Conservation (phyloP, 169 alveolate genomes). For the Cryptosporidium felis region DNA sequence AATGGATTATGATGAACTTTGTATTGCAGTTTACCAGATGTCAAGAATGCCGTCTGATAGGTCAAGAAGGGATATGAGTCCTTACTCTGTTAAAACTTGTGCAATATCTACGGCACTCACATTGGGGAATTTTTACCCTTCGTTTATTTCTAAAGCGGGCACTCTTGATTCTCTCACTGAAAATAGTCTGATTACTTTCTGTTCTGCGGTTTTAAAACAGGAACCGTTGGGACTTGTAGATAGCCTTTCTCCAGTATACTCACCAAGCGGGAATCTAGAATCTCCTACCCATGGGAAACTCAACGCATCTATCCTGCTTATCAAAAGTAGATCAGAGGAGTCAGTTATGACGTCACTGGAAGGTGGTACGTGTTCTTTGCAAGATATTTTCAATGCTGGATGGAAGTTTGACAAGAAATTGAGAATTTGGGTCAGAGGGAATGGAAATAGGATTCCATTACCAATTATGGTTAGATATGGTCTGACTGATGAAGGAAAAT, state of each 20-base stretch:
- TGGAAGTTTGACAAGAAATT: conserved; percentile 59
- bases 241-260: conserved; percentile 32
- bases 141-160: conserved; percentile 20
- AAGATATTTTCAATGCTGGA: conserved; percentile 54
- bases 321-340: conserved; percentile 36
- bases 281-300: conserved; percentile 57
- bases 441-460: background rate
- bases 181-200: conserved; percentile 3
- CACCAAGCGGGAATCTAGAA: conserved; percentile 1
- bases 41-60: background rate
- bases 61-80: background rate
- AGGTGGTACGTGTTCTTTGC: conserved; percentile 8
- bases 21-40: conserved; percentile 45
- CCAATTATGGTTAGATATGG: conserved; percentile 66
- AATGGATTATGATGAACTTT: conserved; percentile 53
- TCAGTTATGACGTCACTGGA: conserved; percentile 38
- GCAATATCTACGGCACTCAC: conserved; percentile 16
- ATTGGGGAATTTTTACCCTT: conserved; percentile 32
- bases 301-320: background rate
- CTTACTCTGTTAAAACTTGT: conserved; percentile 24
- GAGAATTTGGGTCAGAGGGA: conserved; percentile 46
- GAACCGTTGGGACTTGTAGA: conserved; percentile 13
- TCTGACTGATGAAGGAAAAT: conserved; percentile 34
- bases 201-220: conserved; percentile 20
- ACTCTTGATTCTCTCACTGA: conserved; percentile 25